Evolutionary conservation across 208 protist genomes (phyloP), one percentile per base, ranked within the genome.

Genomic region (Crithidia bombi): DNA sequence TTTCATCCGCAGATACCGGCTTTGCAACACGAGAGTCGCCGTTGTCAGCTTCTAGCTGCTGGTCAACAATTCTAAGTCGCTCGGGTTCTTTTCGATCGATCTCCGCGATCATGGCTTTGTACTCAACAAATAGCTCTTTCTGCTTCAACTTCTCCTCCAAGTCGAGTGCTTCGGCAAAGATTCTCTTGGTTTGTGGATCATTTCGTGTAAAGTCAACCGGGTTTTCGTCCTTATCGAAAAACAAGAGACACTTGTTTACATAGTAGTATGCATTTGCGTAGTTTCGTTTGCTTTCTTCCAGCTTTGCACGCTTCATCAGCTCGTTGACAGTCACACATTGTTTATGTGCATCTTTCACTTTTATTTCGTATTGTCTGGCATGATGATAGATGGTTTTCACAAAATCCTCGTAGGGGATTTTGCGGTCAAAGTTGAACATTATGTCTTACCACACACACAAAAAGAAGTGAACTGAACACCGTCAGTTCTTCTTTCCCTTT

Each of bases 341-440:
- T 17, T 51, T 56, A 9, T 67, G 44, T 2, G 51, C 38, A 10
- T 78, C 65, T 0, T 21, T 51, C 9, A 32, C 19, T 19, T 63
- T 55, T 10, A 76, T 81, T 52, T 63, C 51, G 46, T 83, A 86
- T 15, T 58, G 38, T 0, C 74, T 50, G 0, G 76, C 88, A 50
- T 93, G 81, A 47, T 84, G 35, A 23, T 67, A 85, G 17, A 93
- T 93, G 19, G 76, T 90, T 30, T 69, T 72, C 26, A 75, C 64
- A 51, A 78, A 93, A 12, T 89, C 86, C 1, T 75, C 64, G 52
- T 78, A 91, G 5, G 69, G 35, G 54, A 84, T 83, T 32, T 85
- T 75, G 23, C 43, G 73, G 67, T 93, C 85, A 25, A 93, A 35
- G 3, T 65, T 63, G 68, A 92, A 92, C 79, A 83, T 69, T 64